These are phyloP conservation scores for Cryphonectria nitschkei DNA, from an alignment of 2,329 filamentous ascomycete genomes.

Conservation along the genomic window DNA sequence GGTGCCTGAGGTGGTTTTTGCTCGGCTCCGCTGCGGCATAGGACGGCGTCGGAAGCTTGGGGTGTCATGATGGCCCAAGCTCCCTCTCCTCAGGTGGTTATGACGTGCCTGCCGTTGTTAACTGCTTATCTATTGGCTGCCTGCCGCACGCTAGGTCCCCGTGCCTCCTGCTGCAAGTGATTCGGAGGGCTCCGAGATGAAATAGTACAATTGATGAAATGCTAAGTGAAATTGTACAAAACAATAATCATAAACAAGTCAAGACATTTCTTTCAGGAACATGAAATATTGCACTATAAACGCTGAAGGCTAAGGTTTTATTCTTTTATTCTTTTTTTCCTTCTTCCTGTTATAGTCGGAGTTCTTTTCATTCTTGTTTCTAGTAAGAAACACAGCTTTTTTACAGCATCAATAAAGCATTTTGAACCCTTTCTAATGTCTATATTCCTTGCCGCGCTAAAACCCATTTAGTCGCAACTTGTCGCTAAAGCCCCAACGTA, in stretches of 20 bases:
- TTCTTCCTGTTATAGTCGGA: not conserved
- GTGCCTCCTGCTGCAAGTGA: not conserved
- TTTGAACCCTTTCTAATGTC: not conserved
- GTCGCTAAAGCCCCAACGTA: not conserved
- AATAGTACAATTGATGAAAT: not conserved
- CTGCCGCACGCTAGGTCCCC: not conserved
- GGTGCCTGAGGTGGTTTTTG: conserved; percentile 10
- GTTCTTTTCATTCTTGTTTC: not conserved
- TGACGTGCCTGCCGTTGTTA: conserved; percentile 17
- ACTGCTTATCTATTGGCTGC: not conserved
- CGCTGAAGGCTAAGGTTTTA: not conserved
- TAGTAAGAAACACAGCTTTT: not conserved
- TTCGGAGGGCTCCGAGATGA: not conserved
- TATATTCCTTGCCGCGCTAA: not conserved
- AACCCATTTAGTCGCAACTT: not conserved
- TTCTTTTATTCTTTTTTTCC: fast-evolving
- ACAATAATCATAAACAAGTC: not conserved
- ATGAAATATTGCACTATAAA: not conserved
- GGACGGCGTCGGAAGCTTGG: conserved; percentile 12
- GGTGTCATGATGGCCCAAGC: conserved; percentile 15
- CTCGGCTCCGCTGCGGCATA: conserved; percentile 2
- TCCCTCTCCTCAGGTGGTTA: not conserved
- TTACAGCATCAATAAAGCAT: not conserved
- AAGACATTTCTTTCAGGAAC: not conserved
- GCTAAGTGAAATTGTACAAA: not conserved